Base-by-base conservation (phyloP, 2,329 filamentous ascomycete genomes). In the Aspergillus glaucus region DNA sequence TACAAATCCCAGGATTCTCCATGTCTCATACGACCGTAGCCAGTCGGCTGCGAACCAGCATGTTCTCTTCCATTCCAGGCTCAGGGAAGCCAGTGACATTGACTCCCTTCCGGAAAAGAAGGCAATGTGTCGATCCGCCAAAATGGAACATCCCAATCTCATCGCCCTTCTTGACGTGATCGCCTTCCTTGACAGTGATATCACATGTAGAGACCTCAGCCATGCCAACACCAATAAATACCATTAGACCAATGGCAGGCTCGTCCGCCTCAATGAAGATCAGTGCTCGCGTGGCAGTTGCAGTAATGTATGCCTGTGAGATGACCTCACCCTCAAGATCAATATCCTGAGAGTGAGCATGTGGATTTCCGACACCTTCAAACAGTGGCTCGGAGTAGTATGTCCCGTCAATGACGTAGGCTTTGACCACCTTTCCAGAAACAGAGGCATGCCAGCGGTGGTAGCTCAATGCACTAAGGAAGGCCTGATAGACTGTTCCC, bases 61-160 rank as follows among this genome's bases (percentile, higher is more conserved):
- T 45, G 44, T 66, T 66, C 19, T 55, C 48, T 10, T 55, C 48
- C 40, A 54, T 44, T 0, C 58, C 58, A 2, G 56, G 51, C 15
- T 62, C 50, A 6, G 64, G 64, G 17, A 66, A 60, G 5, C 59
- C 64, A 14, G 55, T 49, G 1, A 66, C 47, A 37, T 66, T 44
- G 5, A 65, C 61, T 1, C 57, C 62, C 47, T 62, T 62, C 4
- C 59, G 49, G 68, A 89, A 88, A 2, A 90, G 60, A 56, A 89
- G 61, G 57, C 83, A 87, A 61, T 87, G 81, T 1, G 81, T 82
- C 6, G 79, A 84, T 0, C 87, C 86, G n/a, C 86, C 86, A 62
- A 85, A 89, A 61, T 90, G 86, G 67, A 90, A 90, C 85, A 88
- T 88, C 39, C 86, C 86, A 36, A 83, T 73, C 69, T 88, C 71